Percentiles rank a stretch among this genome's conserved stretches.
These are phyloP conservation scores for Phialophora tarda DNA, from an alignment of 2,329 filamentous ascomycete genomes.

Conservation along the genomic window DNA sequence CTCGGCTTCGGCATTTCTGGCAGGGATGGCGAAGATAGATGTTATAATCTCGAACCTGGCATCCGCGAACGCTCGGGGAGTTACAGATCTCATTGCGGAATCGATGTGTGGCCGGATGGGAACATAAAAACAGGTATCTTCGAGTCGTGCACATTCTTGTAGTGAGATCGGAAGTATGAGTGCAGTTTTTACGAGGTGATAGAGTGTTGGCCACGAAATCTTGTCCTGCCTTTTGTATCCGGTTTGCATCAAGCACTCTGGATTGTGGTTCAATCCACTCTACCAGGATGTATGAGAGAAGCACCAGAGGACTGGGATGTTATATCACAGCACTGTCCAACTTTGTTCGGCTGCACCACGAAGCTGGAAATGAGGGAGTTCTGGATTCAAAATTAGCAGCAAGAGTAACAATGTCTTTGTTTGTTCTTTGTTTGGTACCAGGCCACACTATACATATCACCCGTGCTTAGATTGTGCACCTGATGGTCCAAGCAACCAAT, in stretches of 20 bases:
- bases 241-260: neutral
- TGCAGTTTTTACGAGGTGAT: neutral
- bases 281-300: neutral
- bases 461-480: neutral
- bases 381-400: slow-evolving; percentile 1
- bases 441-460: neutral
- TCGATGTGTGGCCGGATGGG: slow-evolving; percentile 34
- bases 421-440: slow-evolving; percentile 1
- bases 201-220: neutral
- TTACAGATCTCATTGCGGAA: slow-evolving; percentile 33
- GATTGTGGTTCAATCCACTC: neutral
- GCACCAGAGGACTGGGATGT: neutral
- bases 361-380: neutral
- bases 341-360: neutral
- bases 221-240: neutral
- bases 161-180: neutral
- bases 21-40: slow-evolving; percentile 26
- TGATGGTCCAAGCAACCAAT: neutral
- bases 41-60: slow-evolving; percentile 25
- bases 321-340: neutral
- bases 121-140: slow-evolving; percentile 32
- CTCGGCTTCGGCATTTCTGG: slow-evolving; percentile 25
- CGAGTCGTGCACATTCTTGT: slow-evolving; percentile 35
- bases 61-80: slow-evolving; percentile 24
- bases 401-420: slow-evolving; percentile 7